A percentile compares a stretch with the other conserved stretches of the same genome.
These are phyloP conservation scores for Gryganskiella cystojenkinii DNA, from an alignment of 192 early-diverging fungal genomes.

Conservation along the genomic window DNA sequence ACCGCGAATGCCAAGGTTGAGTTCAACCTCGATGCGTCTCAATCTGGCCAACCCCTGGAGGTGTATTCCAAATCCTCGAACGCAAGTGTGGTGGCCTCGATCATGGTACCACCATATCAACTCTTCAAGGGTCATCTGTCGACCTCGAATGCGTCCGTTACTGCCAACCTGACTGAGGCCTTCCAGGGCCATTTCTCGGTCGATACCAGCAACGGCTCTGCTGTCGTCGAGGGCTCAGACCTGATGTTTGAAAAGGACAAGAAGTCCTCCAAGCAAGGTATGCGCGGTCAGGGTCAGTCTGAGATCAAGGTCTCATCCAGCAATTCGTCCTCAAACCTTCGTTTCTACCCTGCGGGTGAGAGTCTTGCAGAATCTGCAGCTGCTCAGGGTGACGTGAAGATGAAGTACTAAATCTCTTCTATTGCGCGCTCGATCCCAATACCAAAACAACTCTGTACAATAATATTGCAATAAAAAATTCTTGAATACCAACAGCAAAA, in stretches of 20 bases:
- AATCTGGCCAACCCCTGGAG: conserved; percentile 32
- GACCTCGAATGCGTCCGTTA: conserved; percentile 27
- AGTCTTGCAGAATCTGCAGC: conserved; percentile 7
- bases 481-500: too few species aligned
- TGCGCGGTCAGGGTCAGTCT: conserved; percentile 12
- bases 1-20: conserved; percentile 33
- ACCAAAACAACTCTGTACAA: too few species aligned
- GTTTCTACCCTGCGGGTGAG: conserved; percentile 36
- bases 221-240: conserved; percentile 22
- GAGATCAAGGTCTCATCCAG: conserved; percentile 16
- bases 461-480: too few species aligned
- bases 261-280: conserved; percentile 26
- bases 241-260: conserved; percentile 27
- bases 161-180: conserved; percentile 37
- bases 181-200: conserved; percentile 35
- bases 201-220: conserved; percentile 20
- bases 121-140: conserved; percentile 10
- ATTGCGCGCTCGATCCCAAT: not conserved
- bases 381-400: not conserved
- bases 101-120: conserved; percentile 36
- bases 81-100: conserved; percentile 20
- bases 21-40: conserved; percentile 46
- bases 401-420: not conserved
- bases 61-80: conserved; percentile 32
- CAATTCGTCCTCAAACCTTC: conserved; percentile 15